phyloP scores from a whole-genome alignment of 805 yeast species.

The Yarrowia phangngaensis region DNA sequence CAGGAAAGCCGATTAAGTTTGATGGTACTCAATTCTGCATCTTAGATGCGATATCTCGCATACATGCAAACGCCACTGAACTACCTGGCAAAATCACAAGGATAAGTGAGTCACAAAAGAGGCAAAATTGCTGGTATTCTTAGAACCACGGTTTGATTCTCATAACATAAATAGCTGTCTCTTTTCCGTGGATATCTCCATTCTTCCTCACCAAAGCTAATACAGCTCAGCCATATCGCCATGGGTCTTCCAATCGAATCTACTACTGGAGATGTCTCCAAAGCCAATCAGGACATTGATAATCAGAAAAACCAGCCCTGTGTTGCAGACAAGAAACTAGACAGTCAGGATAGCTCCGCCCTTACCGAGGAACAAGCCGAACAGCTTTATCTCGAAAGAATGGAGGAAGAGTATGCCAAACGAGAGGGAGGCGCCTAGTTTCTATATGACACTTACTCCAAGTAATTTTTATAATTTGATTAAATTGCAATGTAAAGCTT shows the following conservation, averaged over 20 bases:
- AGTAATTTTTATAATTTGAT: too few relatives aligned
- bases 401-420: conserved; percentile 49
- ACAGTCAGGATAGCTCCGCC: conserved; percentile 6
- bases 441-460: too few relatives aligned
- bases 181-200: not conserved
- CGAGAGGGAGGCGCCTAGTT: conserved; percentile 37
- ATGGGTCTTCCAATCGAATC: conserved; percentile 21
- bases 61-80: conserved; percentile 25
- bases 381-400: conserved; percentile 33
- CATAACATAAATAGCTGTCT: conserved; percentile 9
- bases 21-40: too few relatives aligned
- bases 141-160: conserved; percentile 5
- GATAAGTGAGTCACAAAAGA: conserved; percentile 11
- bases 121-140: conserved; percentile 8
- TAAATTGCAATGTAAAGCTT: too few relatives aligned
- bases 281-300: conserved; percentile 14
- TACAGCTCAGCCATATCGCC: not conserved
- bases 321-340: conserved; percentile 8
- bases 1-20: too few relatives aligned
- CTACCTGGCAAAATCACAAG: not conserved
- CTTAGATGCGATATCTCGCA: too few relatives aligned
- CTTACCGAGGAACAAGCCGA: conserved; percentile 29
- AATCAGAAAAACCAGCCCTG: conserved; percentile 8
- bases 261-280: conserved; percentile 1
- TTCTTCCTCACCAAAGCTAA: not conserved